phyloP scores from a whole-genome alignment of 495 filamentous ascomycete species.

The Trichoderma orchidacearum region DNA sequence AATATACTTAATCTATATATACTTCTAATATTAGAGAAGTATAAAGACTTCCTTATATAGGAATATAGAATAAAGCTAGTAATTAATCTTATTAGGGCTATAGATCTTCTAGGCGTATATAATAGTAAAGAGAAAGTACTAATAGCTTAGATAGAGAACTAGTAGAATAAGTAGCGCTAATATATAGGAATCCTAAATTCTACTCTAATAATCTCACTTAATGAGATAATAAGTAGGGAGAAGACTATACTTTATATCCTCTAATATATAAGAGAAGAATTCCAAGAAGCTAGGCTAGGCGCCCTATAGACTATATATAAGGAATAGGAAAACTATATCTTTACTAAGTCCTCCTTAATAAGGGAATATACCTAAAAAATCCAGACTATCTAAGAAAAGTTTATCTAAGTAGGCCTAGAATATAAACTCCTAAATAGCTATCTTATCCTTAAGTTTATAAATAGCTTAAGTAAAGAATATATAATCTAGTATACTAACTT shows the following conservation, averaged over 20 bases:
- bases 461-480: no score
- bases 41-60: neutral
- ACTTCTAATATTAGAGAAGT: neutral
- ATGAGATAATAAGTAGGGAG: neutral
- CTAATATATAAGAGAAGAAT: neutral
- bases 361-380: no score
- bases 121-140: neutral
- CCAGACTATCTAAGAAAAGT: no score
- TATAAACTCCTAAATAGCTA: no score
- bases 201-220: neutral
- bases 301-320: neutral
- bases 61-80: neutral
- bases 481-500: no score
- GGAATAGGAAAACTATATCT: neutral
- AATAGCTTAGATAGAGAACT: neutral
- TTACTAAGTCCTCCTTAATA: no score
- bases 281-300: neutral
- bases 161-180: neutral
- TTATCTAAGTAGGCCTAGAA: no score
- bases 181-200: neutral
- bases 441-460: no score
- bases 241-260: neutral
- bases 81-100: neutral
- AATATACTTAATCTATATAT: neutral
- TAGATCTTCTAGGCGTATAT: neutral